These are phyloP conservation scores for Pecoramyces ruminantium DNA, from an alignment of 192 early-diverging fungal species.

Conservation along the genomic window DNA sequence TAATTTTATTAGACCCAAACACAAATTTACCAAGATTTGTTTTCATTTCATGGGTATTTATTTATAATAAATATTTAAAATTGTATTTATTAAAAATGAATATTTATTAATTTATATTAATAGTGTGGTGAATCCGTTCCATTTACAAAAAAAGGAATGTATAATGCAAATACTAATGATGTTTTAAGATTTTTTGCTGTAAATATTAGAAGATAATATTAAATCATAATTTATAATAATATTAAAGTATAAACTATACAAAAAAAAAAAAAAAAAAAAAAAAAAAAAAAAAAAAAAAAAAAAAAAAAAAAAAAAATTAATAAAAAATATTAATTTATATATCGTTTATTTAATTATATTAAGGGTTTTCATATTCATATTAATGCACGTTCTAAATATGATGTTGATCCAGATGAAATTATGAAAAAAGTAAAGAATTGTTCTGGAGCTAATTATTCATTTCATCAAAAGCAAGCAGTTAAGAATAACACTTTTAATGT, in stretches of 20 bases:
- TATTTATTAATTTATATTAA: no score
- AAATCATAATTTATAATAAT: background rate
- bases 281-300: no score
- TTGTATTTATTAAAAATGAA: background rate
- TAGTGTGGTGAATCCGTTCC: slow-evolving; percentile 89
- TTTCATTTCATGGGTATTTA: slow-evolving; percentile 72
- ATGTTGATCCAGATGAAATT: slow-evolving; percentile 66
- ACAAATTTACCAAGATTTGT: slow-evolving; percentile 74
- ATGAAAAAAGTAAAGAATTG: slow-evolving; percentile 69
- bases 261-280: no score
- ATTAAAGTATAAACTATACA: no score
- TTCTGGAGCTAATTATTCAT: slow-evolving; percentile 80
- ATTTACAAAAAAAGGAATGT: slow-evolving; percentile 74
- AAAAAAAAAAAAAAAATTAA: no score
- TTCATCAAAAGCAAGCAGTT: slow-evolving; percentile 29
- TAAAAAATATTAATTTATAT: no score
- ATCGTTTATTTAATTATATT: no score
- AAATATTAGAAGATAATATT: slow-evolving; percentile 3
- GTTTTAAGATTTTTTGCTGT: slow-evolving; percentile 64
- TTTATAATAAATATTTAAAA: background rate
- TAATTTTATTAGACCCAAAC: slow-evolving; percentile 56
- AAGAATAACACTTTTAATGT: background rate
- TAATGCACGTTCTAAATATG: slow-evolving; percentile 61
- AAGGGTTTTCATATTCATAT: slow-evolving; percentile 76
- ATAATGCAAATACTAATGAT: slow-evolving; percentile 65